A percentile compares a stretch with the other conserved stretches of the same genome.
These are phyloP conservation scores for Eruca vesicaria DNA, from an alignment of 441 rosid species.

Conservation along the genomic window DNA sequence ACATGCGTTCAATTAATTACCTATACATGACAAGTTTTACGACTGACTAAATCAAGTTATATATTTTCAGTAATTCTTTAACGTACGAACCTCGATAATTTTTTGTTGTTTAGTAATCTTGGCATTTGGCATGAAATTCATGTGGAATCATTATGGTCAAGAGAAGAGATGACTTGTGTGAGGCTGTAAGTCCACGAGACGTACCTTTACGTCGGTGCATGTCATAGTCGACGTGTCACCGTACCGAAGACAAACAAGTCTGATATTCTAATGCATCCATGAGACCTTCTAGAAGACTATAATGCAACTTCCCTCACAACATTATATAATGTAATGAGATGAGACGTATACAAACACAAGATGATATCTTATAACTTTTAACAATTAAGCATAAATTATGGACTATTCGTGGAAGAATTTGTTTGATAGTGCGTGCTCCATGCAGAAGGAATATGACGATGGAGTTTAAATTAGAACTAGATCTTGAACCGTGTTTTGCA, in stretches of 20 bases:
- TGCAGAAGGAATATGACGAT: background rate
- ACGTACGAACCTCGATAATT: background rate
- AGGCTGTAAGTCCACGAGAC: conserved; percentile 11
- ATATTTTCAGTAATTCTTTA: background rate
- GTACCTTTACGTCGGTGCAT: conserved; percentile 10
- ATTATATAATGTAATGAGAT: background rate
- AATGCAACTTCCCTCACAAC: background rate
- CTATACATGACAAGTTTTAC: background rate
- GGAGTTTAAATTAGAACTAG: background rate
- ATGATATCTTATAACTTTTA: background rate
- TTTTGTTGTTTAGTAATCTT: background rate
- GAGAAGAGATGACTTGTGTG: conserved; percentile 15
- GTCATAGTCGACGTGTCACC: background rate
- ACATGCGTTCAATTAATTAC: background rate
- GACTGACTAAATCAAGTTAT: background rate
- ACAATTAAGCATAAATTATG: background rate
- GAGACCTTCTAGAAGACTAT: conserved; percentile 8
- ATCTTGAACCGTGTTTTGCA: no score
- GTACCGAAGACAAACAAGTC: background rate
- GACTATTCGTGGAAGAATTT: background rate
- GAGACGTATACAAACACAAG: background rate
- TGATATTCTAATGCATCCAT: background rate
- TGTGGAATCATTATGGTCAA: background rate
- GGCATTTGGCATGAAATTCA: background rate
- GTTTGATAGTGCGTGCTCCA: conserved; percentile 25